Evolutionary conservation across 225 moss, liverwort and hornwort genomes (phyloP).

Genomic region (Lunularia cruciata): DNA sequence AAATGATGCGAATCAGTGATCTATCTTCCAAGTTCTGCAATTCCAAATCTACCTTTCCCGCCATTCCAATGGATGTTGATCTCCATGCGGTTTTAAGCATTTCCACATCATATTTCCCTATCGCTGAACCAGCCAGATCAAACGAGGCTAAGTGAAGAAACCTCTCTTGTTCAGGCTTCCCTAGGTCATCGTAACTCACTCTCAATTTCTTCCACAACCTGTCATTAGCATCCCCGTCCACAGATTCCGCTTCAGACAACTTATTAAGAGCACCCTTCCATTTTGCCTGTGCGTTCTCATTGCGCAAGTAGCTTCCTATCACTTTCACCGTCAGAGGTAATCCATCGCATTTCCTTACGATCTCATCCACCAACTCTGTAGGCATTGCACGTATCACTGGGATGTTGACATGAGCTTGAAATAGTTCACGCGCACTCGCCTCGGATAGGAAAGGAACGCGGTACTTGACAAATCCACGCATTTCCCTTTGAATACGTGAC

Average conservation of each 20-base stretch:
- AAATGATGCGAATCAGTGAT: not conserved
- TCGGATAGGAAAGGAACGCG: not conserved
- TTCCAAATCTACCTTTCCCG: not conserved
- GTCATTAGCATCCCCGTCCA: slow-evolving; percentile 1
- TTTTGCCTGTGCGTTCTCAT: slow-evolving; percentile 12
- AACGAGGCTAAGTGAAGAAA: slow-evolving; percentile 31
- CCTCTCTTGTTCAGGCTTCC: slow-evolving; percentile 15
- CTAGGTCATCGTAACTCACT: slow-evolving; percentile 28
- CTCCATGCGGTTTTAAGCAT: not conserved
- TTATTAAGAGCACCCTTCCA: slow-evolving; percentile 30
- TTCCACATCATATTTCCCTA: not conserved
- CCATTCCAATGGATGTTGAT: no score
- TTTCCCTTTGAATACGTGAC: not conserved
- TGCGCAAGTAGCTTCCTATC: slow-evolving; percentile 25
- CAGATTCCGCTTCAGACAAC: slow-evolving; percentile 17
- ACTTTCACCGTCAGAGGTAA: slow-evolving; percentile 38
- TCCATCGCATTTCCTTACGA: slow-evolving; percentile 35
- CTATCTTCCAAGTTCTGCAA: not conserved
- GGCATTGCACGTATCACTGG: not conserved
- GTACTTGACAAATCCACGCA: not conserved
- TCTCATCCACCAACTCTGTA: slow-evolving; percentile 10
- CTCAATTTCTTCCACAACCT: slow-evolving; percentile 28
- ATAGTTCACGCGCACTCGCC: not conserved
- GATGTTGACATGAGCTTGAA: not conserved
- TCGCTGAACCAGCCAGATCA: not conserved